Conservation (phyloP, 2,329 filamentous ascomycete genomes). For the Pseudogymnoascus sp. region DNA sequence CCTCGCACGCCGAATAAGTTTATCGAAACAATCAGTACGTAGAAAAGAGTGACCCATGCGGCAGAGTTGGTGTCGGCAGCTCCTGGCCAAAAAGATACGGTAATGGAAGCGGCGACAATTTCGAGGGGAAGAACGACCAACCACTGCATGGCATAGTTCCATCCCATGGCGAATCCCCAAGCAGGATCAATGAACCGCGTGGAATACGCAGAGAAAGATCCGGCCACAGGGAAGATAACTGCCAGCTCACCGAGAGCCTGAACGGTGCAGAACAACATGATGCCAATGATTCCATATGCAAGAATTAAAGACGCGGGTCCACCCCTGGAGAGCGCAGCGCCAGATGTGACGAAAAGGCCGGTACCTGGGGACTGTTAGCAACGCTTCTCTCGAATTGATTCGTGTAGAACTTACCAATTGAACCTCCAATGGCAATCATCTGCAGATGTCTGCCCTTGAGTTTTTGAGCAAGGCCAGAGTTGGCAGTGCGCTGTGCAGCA, state of each 20-base stretch:
- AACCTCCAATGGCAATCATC: constrained; percentile 91
- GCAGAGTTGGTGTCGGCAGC: constrained; percentile 45
- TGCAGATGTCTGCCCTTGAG: constrained; percentile 56
- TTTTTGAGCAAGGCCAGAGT: constrained; percentile 63
- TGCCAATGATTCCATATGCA: constrained; percentile 69
- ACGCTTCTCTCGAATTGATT: background rate
- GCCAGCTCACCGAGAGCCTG: constrained; percentile 89
- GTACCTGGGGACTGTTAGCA: constrained; percentile 44
- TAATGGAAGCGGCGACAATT: constrained; percentile 77
- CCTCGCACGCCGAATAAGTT: constrained; percentile 82
- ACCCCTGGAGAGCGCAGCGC: constrained; percentile 58
- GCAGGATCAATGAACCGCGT: constrained; percentile 91
- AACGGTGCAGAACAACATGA: constrained; percentile 85
- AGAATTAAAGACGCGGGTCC: constrained; percentile 72
- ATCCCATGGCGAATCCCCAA: constrained; percentile 91
- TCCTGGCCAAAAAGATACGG: constrained; percentile 70
- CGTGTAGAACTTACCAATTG: constrained; percentile 52
- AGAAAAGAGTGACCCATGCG: constrained; percentile 71
- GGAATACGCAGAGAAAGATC: constrained; percentile 85
- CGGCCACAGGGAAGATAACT: constrained; percentile 88
- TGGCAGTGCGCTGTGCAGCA: constrained; percentile 54
- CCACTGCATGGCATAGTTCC: constrained; percentile 90
- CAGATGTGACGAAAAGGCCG: constrained; percentile 67
- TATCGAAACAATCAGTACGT: constrained; percentile 64
- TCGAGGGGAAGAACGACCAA: constrained; percentile 74